A percentile compares a stretch with the other conserved stretches of the same genome.
These are phyloP conservation scores for Chlamydomonas urium DNA, from an alignment of 139 green algal species.

Conservation along the genomic window DNA sequence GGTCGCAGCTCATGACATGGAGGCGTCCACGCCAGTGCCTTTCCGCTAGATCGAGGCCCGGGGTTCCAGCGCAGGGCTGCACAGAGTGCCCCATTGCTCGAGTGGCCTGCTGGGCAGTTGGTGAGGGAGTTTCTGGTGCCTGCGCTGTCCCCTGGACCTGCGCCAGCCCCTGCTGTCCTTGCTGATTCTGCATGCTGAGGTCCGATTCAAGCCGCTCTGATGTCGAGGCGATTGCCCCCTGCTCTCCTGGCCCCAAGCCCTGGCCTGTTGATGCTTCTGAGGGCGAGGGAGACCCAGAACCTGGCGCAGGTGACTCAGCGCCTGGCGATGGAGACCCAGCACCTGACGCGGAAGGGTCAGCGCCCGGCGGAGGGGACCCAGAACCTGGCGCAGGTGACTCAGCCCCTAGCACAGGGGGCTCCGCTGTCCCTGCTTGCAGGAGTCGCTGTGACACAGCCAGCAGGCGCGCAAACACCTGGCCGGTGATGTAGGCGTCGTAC, in stretches of 20 bases:
- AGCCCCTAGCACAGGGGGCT: not conserved
- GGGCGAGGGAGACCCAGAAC: no score
- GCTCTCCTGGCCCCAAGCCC: no score
- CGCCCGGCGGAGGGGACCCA: no score
- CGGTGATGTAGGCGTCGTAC: slow-evolving; percentile 80
- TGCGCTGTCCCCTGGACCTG: not conserved
- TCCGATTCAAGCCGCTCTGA: no score
- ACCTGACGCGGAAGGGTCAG: no score
- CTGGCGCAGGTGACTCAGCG: no score
- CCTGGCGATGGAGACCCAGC: no score
- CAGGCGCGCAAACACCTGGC: slow-evolving; percentile 36
- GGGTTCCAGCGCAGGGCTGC: not conserved
- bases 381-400: no score
- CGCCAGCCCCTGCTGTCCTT: not conserved
- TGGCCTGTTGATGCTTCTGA: no score
- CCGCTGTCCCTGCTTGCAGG: not conserved
- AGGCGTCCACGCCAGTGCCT: slow-evolving; percentile 7
- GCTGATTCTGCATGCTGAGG: not conserved
- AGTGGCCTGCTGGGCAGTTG: not conserved
- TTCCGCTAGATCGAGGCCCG: slow-evolving; percentile 9
- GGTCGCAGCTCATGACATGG: slow-evolving; percentile 13
- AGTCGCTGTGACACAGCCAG: slow-evolving; percentile 29
- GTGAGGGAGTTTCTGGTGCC: no score
- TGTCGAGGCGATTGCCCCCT: no score
- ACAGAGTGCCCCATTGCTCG: not conserved